Conservation (phyloP, 352 stramenopile species). For the Phytopythium vexans region DNA sequence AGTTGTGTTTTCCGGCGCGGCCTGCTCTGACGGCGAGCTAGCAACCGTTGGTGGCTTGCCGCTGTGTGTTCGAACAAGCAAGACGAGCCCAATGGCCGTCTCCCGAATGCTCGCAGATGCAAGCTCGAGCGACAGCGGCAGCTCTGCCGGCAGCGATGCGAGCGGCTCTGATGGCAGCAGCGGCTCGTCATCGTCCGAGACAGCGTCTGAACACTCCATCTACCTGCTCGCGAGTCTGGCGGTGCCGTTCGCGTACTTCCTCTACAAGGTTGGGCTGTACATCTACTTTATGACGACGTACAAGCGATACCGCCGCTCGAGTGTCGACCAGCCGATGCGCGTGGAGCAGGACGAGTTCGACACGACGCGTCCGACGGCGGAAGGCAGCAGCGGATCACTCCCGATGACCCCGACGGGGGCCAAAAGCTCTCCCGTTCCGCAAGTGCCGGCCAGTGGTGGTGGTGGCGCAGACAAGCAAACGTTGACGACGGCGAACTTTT, state of each 20-base stretch:
- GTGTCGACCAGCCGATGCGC: not conserved
- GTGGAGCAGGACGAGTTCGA: slow-evolving; percentile 14
- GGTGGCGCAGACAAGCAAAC: slow-evolving; percentile 9
- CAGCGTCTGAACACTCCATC: slow-evolving; percentile 8
- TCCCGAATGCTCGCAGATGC: not conserved
- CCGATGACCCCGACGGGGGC: slow-evolving; percentile 7
- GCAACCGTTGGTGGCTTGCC: slow-evolving; percentile 8
- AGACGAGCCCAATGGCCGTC: not conserved
- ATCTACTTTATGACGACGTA: slow-evolving; percentile 33
- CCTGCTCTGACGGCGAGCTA: slow-evolving; percentile 6
- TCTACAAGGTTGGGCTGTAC: slow-evolving; percentile 35
- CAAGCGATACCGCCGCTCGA: slow-evolving; percentile 6
- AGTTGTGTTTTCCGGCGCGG: not conserved
- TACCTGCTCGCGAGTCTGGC: slow-evolving; percentile 30
- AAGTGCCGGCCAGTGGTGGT: not conserved
- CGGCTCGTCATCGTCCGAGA: slow-evolving; percentile 5
- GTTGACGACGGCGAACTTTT: slow-evolving; percentile 45
- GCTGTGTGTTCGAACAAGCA: slow-evolving; percentile 13
- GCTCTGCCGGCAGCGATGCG: not conserved
- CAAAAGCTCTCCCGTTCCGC: no score
- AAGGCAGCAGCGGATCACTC: slow-evolving; percentile 25
- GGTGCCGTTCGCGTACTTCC: slow-evolving; percentile 32
- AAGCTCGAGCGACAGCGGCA: not conserved
- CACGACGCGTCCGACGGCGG: slow-evolving; percentile 14
- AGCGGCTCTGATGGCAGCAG: slow-evolving; percentile 5